Evolutionary conservation across 805 yeast genomes (phyloP), one percentile per base, ranked within the genome.

Genomic region (Limtongia smithiae): DNA sequence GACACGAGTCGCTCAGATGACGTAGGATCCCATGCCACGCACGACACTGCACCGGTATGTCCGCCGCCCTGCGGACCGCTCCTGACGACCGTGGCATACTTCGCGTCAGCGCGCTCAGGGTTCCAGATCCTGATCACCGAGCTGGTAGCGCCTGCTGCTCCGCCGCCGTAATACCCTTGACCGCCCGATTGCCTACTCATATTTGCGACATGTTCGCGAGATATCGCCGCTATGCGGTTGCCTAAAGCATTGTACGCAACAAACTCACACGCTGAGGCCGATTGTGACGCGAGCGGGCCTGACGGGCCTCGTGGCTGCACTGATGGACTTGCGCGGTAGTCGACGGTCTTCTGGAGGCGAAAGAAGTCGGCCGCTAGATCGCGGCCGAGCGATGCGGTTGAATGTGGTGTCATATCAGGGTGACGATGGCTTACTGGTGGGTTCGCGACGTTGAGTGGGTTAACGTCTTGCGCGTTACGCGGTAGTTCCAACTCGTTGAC

Each of bases 21-120:
- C 17, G 60, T 60, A 0, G 83, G 82, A 40, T 74, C 67, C 82
- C 82, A 80, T 1, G 72, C 57, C 7, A 80, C 50, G 20, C 69
- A 53, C 45, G 71, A 73, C 18, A 74, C 74, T 1, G 70, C 58
- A 40, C 64, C 63, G 2, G 55, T 50, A 53, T 77, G 81, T 1
- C 75, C 68, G 9, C 28, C 28, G 9, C 28, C 28, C 28, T 6
- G 28, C 6, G 9, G 6, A 25, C 9, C 9, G 28, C 28, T 25
- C 28, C 28, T 9, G 9, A 6, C 28, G 28, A 64, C 64, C 1
- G 63, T 46, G 2, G 71, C 62, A 3, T 39, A 45, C 17, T 57
- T 49, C 18, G 61, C 60, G 2, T 69, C 67, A 1, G 75, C 71
- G 31, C 73, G 55, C 17, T 65, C 69, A 3, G 61, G 42, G 11